These are phyloP conservation scores for Naegleria lovaniensis DNA, from an alignment of 208 protist genomes.

Conservation along the genomic window DNA sequence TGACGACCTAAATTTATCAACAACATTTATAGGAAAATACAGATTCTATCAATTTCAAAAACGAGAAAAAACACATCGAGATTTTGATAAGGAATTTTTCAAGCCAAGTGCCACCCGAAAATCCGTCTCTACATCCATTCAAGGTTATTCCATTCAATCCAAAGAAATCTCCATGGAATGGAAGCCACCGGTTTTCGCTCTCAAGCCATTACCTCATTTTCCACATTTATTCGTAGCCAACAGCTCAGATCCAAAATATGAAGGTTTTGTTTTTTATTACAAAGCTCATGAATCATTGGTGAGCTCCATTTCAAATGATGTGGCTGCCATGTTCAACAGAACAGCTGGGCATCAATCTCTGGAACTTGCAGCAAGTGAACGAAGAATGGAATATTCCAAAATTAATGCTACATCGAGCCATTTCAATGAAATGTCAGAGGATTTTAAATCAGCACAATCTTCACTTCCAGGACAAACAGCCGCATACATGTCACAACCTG, in stretches of 20 bases:
- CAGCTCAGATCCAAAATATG: background rate
- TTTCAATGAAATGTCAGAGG: background rate
- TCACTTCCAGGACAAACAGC: no score
- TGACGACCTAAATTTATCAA: no score
- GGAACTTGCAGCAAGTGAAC: background rate
- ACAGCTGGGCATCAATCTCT: background rate
- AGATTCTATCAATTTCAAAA: background rate
- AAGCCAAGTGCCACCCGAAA: background rate
- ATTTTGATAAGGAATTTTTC: background rate
- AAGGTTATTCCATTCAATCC: background rate
- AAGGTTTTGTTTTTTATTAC: background rate
- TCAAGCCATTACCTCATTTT: background rate
- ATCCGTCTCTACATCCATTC: background rate
- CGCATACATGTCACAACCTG: background rate
- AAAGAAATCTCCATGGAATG: background rate
- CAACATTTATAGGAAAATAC: background rate
- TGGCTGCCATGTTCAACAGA: background rate
- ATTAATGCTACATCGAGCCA: background rate
- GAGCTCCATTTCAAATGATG: background rate
- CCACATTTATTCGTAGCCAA: background rate
- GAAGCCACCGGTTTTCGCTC: background rate
- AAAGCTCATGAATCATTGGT: background rate
- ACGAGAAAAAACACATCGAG: background rate
- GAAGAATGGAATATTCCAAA: background rate
- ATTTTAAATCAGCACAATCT: background rate